Evolutionary conservation across 371 early-diverging fungal genomes (phyloP), one percentile per base, ranked within the genome.

Genomic region (Chytridium lagenaria): DNA sequence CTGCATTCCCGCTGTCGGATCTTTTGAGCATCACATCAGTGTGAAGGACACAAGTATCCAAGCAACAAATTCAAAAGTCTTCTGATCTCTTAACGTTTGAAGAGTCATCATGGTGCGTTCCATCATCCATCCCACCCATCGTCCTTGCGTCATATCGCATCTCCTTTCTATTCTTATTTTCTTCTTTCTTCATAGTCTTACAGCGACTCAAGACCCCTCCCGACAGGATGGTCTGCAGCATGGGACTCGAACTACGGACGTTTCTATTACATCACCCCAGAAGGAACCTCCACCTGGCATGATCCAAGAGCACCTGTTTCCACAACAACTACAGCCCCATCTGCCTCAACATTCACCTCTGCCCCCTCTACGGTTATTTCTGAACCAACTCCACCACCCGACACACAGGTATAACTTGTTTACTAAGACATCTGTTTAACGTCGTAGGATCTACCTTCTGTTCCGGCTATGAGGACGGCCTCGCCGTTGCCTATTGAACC

Each of bases 201-300:
- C 44, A 7, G 19, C 7, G 44, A 44, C 44, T 44, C 44, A 44
- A 44, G 12, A 7, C 44, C 44, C 7, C 44, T 44, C 19, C 44
- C 44, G 7, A 7, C 7, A 7, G 44, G 44, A 12, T 44, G 44
- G 44, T 44, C 44, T 12, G 7, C 44, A 12, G 44, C 44, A 12
- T 44, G 44, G 44, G 44, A 44, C 44, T 7, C 44, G 19, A 55
- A 55, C 23, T 55, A 55, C 57, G 57, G 57, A 15, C 57, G 57
- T 16, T 55, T 26, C 57, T 55, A 55, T 30, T 61, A 33, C 23
- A 61, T 61, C 26, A 22, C 34, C 19, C 61, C 61, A 3, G 34
- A 61, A 26, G 61, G 61, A 15, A 34, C 61, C 16, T 61, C 61
- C 7, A 61, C 61, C 30, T 61, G 61, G 61, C 34, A 61, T 37